Evolutionary conservation across 192 early-diverging fungal species (phyloP).

Genomic region (Dissophora ornata): DNA sequence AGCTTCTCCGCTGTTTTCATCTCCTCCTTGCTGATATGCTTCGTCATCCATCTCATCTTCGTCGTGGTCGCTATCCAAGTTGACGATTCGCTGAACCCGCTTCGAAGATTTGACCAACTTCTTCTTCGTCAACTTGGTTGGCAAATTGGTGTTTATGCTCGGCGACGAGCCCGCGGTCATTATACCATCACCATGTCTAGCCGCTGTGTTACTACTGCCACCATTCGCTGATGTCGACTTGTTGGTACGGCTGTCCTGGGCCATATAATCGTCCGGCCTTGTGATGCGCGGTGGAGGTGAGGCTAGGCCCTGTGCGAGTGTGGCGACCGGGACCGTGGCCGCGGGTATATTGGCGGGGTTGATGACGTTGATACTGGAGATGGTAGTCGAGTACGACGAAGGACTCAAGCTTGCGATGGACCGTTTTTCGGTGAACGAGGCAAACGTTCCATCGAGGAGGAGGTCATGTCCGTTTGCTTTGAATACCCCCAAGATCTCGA

Average conservation of each 20-base stretch:
- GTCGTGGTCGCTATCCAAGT: slow-evolving; percentile 49
- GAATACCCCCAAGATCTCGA: slow-evolving; percentile 64
- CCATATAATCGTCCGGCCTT: slow-evolving; percentile 4
- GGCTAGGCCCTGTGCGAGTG: slow-evolving; percentile 21
- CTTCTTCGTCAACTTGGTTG: slow-evolving; percentile 36
- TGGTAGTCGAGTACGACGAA: slow-evolving; percentile 25
- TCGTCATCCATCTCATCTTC: slow-evolving; percentile 8
- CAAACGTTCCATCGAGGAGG: slow-evolving; percentile 61
- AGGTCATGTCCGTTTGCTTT: slow-evolving; percentile 57
- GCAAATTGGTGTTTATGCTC: not conserved
- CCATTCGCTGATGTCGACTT: too few relatives aligned
- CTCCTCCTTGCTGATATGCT: too few relatives aligned
- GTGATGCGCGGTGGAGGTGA: not conserved
- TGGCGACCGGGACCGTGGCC: slow-evolving; percentile 14
- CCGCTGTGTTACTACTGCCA: not conserved
- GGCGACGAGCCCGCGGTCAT: slow-evolving; percentile 5
- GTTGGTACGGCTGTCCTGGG: too few relatives aligned
- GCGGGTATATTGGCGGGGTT: slow-evolving; percentile 45
- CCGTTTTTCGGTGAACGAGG: slow-evolving; percentile 59
- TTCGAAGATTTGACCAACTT: slow-evolving; percentile 36
- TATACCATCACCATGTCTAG: not conserved
- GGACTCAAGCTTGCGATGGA: slow-evolving; percentile 15
- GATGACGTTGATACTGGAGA: slow-evolving; percentile 27
- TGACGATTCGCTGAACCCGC: slow-evolving; percentile 36
- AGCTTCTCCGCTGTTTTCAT: not conserved